These are phyloP conservation scores for Annulohypoxylon bovei DNA, from an alignment of 495 filamentous ascomycete genomes.

Conservation along the genomic window DNA sequence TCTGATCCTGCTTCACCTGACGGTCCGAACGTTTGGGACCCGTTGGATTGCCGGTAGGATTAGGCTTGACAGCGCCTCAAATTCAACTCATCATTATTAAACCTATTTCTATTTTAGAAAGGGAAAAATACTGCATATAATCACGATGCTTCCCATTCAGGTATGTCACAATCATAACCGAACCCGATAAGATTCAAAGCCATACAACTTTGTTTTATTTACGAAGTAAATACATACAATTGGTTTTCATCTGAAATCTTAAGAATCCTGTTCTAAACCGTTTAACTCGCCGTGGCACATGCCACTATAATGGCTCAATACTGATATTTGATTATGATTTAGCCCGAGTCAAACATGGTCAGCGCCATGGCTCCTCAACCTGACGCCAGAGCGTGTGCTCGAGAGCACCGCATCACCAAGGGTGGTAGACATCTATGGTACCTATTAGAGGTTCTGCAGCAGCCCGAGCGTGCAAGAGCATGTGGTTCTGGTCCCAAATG, in stretches of 20 bases:
- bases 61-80: conserved; percentile 14
- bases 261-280: background rate
- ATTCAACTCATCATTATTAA: conserved; percentile 13
- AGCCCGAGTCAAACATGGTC: conserved; percentile 52
- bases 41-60: conserved; percentile 20
- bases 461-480: conserved; percentile 93
- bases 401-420: conserved; percentile 72
- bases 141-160: conserved; percentile 41
- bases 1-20: conserved; percentile 22
- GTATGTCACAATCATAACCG: conserved; percentile 32
- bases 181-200: conserved; percentile 11
- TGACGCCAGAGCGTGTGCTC: conserved; percentile 56
- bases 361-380: conserved; percentile 54
- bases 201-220: background rate
- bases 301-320: background rate
- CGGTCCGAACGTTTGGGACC: conserved; percentile 32
- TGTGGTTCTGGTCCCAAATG: conserved; percentile 96
- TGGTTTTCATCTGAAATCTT: background rate
- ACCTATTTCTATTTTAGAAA: background rate
- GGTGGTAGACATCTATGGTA: conserved; percentile 86
- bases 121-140: conserved; percentile 6
- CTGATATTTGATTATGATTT: conserved; percentile 24
- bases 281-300: background rate
- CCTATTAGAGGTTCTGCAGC: conserved; percentile 86
- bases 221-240: background rate